Evolutionary conservation across 2,329 filamentous ascomycete genomes (phyloP), one percentile per base, ranked within the genome.

Genomic region (Boeremia exigua): DNA sequence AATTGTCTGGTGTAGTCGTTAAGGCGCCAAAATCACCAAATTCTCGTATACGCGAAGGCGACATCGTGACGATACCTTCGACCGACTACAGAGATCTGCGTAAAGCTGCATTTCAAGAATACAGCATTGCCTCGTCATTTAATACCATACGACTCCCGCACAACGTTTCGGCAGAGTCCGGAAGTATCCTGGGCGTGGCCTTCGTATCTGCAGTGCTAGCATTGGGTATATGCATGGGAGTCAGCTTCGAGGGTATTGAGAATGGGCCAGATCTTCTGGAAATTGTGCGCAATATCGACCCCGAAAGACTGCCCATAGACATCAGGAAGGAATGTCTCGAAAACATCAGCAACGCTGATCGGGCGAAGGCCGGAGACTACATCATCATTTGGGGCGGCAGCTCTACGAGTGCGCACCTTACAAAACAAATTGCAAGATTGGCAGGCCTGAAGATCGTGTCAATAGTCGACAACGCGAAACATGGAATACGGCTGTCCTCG

Each of bases 341-440:
- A 0, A 80, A 82, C 0, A 84, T 88, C 6, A 60, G 69, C 0
- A 66, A 76, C 1, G 65, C 71, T 0, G 86, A 90, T 59, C 77
- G 86, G 8, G 82, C 86, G 1, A 77, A 78, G 37, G 63, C 74
- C 0, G 88, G 87, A 0, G 89, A 92, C 56, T 92, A 88, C 84
- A 75, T 92, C 34, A 86, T 85, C 1, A 84, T 92, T 42, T 92
- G 89, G 89, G 89, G 89, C 53, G 89, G 72, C 7, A 91, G 88
- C 1, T 89, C 88, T 0, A 90, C 87, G 0, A 90, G 87, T 1
- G 89, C 88, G 0, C 83, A 86, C 59, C 78, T 90, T 6, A 80
- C 84, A 0, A 80, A 88, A 3, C 89, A 92, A 65, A 80, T 92
- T 1, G 88, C 89, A 0, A 85, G 86, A 36, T 77, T 90, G 0